Evolutionary conservation across 371 early-diverging fungal genomes (phyloP), one percentile per base, ranked within the genome.

Genomic region (Mortierella sp.): DNA sequence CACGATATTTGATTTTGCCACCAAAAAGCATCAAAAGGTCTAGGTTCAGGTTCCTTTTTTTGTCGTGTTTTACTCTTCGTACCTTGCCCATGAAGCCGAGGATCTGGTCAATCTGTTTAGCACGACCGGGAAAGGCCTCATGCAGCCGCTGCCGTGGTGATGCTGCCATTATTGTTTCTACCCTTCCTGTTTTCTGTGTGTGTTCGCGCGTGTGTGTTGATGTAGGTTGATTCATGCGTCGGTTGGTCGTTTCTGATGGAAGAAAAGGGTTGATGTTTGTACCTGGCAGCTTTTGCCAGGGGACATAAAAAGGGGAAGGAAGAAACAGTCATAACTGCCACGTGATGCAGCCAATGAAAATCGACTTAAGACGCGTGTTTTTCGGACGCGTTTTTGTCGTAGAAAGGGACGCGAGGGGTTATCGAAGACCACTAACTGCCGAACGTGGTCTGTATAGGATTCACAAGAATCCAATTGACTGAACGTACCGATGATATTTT

Each of bases 61-160:
- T 3, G 13, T 14, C 8, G 39, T 22, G 61, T 61, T n/a, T 48
- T 22, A 22, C 6, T 47, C 45, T 31, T 66, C 70, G 55, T 82
- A 90, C 91, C 74, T 88, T 79, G 31, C 92, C 91, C 77, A 93
- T 88, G 24, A 91, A 86, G 19, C 80, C 68, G 8, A 89, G 65
- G n/a, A 93, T 85, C 65, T 86, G 88, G 22, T 88, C 86, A 64
- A 93, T 89, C 76, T 94, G 90, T 64, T 89, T 88, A 29, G 86
- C 80, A 63, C 94, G 87, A 9, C 94, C 94, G 16, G 93, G 93
- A 74, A 89, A 92, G 29, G 68, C 64, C 37, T 40, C 37, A 61
- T 61, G 70, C 44, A 77, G 63, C 31, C 73, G 76, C 41, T 76
- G 66, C 63, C 24, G 72, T 11, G 41, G 31, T 41, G 75, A 37